phyloP scores from a whole-genome alignment of 1,284 basidiomycete species.

The Neolentinus lepideus region DNA sequence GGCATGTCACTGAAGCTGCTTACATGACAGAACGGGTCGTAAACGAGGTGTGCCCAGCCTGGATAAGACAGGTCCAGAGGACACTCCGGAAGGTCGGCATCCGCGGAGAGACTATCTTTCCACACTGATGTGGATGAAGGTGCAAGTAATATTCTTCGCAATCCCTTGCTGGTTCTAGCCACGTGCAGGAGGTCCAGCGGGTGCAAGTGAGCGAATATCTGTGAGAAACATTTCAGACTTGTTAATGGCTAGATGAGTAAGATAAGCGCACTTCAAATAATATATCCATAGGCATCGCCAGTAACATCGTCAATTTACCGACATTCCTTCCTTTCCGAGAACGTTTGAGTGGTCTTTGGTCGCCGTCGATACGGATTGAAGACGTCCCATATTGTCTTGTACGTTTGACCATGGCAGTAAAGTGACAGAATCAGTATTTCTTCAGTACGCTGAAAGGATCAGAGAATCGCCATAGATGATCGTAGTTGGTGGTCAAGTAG shows the following conservation, averaged over 20 bases:
- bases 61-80: background rate
- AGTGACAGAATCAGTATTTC: no score
- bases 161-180: background rate
- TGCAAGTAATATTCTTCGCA: background rate
- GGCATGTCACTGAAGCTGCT: background rate
- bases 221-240: background rate
- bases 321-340: background rate
- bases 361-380: background rate
- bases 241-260: background rate
- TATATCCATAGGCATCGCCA: conserved; percentile 1
- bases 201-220: background rate
- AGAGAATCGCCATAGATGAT: no score
- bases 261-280: background rate
- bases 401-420: background rate
- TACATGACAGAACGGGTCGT: background rate
- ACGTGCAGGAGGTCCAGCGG: background rate
- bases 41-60: background rate
- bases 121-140: background rate
- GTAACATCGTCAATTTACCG: background rate
- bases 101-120: background rate
- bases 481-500: no score
- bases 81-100: background rate
- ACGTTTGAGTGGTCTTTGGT: background rate
- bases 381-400: background rate
- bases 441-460: no score